phyloP scores from a whole-genome alignment of 1,284 basidiomycete species.

The Tranzscheliella williamsii region DNA sequence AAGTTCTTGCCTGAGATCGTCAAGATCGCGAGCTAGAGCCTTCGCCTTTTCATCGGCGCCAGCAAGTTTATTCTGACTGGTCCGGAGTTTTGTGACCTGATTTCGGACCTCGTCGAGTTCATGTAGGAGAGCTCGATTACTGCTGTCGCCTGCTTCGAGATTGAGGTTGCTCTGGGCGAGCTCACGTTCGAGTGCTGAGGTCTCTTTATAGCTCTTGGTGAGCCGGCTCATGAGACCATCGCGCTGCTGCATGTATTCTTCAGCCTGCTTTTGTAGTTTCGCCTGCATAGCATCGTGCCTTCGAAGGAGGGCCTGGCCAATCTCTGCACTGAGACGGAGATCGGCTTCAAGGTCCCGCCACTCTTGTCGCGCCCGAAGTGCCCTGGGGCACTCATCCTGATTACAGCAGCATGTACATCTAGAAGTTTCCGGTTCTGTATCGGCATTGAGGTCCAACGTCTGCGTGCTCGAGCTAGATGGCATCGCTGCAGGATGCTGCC shows the following conservation, averaged over 20 bases:
- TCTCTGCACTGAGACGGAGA: conserved; percentile 68
- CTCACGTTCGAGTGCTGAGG: conserved; percentile 65
- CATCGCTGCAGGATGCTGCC: conserved; percentile 2
- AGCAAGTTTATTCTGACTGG: conserved; percentile 71
- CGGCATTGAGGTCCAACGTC: conserved; percentile 24
- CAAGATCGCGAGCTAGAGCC: conserved; percentile 66
- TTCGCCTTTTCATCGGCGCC: conserved; percentile 53
- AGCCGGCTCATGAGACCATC: conserved; percentile 50
- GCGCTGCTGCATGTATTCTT: conserved; percentile 52
- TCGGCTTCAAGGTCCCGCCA: conserved; percentile 57
- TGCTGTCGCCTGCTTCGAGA: conserved; percentile 77
- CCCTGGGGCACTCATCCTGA: conserved; percentile 44
- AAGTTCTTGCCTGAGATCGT: conserved; percentile 82
- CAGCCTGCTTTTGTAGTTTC: conserved; percentile 61
- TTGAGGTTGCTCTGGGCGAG: conserved; percentile 80
- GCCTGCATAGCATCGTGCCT: conserved; percentile 83
- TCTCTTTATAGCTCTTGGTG: conserved; percentile 44
- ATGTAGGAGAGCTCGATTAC: conserved; percentile 73
- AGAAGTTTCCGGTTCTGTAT: conserved; percentile 10
- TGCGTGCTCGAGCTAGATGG: conserved; percentile 17
- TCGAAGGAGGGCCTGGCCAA: conserved; percentile 84
- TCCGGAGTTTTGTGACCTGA: conserved; percentile 71
- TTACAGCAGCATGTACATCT: conserved; percentile 53
- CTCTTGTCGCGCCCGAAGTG: conserved; percentile 47
- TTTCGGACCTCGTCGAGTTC: conserved; percentile 78